Evolutionary conservation across 176 grass and related monocot species (phyloP).

Genomic region (Zea luxurians): DNA sequence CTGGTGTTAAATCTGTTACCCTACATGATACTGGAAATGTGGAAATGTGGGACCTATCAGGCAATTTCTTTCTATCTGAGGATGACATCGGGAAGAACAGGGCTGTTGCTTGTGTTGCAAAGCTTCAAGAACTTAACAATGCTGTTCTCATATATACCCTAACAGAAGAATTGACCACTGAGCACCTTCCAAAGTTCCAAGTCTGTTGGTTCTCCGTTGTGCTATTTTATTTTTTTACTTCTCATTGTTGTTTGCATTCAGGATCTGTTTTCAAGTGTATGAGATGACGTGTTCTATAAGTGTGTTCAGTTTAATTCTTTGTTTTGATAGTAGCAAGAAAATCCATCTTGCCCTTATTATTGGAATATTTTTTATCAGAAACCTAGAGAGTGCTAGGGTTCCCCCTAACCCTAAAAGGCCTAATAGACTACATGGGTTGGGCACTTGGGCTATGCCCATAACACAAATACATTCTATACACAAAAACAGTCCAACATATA

Average conservation of each 20-base stretch:
- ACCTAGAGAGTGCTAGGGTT: too few relatives aligned
- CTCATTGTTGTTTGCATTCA: conserved; percentile 30
- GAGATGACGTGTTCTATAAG: background rate
- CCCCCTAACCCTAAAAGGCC: too few relatives aligned
- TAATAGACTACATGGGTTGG: too few relatives aligned
- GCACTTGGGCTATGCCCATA: too few relatives aligned
- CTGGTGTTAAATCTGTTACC: conserved; percentile 73
- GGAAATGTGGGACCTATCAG: conserved; percentile 72
- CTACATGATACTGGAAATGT: conserved; percentile 68
- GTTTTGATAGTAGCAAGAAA: conserved; percentile 16
- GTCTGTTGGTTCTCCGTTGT: conserved; percentile 38
- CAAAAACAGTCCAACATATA: background rate
- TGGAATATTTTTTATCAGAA: too few relatives aligned
- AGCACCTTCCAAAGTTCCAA: conserved; percentile 72
- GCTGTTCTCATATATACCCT: conserved; percentile 57
- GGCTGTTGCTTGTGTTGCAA: conserved; percentile 66
- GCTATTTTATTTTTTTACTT: conserved; percentile 17
- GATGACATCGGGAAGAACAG: conserved; percentile 74
- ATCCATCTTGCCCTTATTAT: background rate
- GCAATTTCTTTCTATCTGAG: conserved; percentile 73
- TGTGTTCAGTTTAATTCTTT: background rate
- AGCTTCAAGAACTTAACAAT: conserved; percentile 74
- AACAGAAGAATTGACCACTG: conserved; percentile 51
- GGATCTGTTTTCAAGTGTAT: background rate
- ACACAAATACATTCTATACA: too few relatives aligned